phyloP scores from a whole-genome alignment of 2,329 filamentous ascomycete species.

The Fusarium sp. region DNA sequence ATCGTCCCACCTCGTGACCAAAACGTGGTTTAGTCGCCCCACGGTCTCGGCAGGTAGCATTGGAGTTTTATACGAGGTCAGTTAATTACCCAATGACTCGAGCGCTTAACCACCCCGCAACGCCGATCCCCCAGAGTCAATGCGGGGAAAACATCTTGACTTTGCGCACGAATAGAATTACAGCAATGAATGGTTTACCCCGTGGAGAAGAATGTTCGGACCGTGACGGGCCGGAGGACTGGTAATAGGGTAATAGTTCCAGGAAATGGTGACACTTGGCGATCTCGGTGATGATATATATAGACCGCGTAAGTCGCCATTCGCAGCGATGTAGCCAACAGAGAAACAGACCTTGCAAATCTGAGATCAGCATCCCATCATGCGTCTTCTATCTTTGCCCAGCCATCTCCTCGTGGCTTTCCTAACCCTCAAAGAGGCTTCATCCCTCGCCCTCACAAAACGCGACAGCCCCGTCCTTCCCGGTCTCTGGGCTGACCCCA shows the following conservation, averaged over 20 bases:
- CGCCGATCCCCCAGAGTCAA: constrained; percentile 19
- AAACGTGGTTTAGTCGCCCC: background rate
- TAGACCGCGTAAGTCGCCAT: background rate
- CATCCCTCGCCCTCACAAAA: constrained; percentile 12
- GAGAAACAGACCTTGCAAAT: background rate
- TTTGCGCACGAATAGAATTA: constrained; percentile 28
- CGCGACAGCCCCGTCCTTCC: constrained; percentile 51
- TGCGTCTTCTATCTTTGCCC: constrained; percentile 5
- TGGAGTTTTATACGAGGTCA: background rate
- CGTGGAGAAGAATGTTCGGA: background rate
- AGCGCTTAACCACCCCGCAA: constrained; percentile 30
- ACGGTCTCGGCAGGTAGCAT: constrained; percentile 1
- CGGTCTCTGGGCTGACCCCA: constrained; percentile 59
- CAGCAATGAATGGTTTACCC: background rate
- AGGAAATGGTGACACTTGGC: background rate
- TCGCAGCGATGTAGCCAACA: accelerated
- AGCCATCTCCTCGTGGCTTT: background rate
- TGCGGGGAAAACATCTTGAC: constrained; percentile 1
- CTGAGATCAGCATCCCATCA: background rate
- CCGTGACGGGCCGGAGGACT: constrained; percentile 8
- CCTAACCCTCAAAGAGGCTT: background rate
- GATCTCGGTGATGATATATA: background rate
- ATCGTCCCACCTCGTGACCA: background rate
- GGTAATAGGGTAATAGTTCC: background rate
- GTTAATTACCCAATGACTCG: constrained; percentile 1